phyloP scores from a whole-genome alignment of 345 rosid genomes.

The Eucalyptus marginata region DNA sequence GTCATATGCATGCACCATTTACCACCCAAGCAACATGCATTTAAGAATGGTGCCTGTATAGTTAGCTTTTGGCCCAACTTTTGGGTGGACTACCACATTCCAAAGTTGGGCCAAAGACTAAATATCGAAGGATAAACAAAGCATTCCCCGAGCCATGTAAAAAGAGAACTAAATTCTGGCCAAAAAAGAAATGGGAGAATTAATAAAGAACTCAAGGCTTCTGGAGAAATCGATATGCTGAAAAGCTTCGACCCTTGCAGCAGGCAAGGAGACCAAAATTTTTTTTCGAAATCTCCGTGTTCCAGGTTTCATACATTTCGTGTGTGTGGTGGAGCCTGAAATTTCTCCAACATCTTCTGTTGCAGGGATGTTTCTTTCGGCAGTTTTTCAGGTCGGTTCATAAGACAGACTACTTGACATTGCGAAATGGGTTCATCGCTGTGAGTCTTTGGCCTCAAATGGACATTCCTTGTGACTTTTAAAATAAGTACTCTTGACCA shows the following conservation, averaged over 20 bases:
- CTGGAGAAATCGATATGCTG: neutral
- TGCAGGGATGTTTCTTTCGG: constrained; percentile 87
- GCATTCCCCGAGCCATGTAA: neutral
- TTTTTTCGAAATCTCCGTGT: neutral
- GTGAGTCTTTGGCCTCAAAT: constrained; percentile 29
- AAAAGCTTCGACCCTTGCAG: neutral
- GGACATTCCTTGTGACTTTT: neutral
- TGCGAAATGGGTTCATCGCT: constrained; percentile 82
- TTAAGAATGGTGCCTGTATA: neutral
- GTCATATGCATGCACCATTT: neutral
- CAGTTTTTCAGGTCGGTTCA: constrained; percentile 88
- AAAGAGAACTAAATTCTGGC: neutral
- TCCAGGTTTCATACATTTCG: neutral
- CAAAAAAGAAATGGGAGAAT: neutral
- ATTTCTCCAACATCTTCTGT: neutral
- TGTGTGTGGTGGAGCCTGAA: neutral
- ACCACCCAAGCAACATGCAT: neutral
- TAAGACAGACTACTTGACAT: constrained; percentile 76
- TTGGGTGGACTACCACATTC: neutral
- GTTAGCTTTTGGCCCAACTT: neutral
- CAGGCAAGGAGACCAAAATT: neutral
- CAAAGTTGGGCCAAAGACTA: neutral
- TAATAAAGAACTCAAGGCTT: neutral
- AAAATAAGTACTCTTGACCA: neutral
- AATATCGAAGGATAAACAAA: neutral